Conservation (phyloP, 1,284 basidiomycete genomes). For the Heimioporus punctisporus region DNA sequence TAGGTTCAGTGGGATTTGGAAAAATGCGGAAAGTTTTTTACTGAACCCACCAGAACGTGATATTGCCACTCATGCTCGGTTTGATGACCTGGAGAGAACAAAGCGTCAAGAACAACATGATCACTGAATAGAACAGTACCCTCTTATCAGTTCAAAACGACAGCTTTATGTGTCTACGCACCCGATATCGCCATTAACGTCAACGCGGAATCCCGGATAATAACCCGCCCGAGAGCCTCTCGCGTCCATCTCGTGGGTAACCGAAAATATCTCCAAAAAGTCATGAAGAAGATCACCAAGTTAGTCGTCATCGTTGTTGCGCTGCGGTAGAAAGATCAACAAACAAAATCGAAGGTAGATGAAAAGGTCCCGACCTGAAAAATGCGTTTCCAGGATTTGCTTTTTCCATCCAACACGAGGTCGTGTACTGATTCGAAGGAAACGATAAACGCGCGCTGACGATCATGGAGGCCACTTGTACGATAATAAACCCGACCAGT, state of each 20-base stretch:
- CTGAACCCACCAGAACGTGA: slow-evolving; percentile 18
- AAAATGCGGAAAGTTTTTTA: neutral
- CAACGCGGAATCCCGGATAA: slow-evolving; percentile 16
- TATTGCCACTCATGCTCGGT: slow-evolving; percentile 12
- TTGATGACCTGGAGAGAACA: slow-evolving; percentile 13
- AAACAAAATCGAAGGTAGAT: too few species aligned
- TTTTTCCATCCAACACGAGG: slow-evolving; percentile 8
- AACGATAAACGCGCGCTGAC: slow-evolving; percentile 11
- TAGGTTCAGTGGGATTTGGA: neutral
- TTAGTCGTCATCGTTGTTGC: slow-evolving; percentile 13
- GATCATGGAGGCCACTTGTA: slow-evolving; percentile 11
- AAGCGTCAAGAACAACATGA: slow-evolving; percentile 23
- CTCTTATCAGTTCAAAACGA: too few species aligned
- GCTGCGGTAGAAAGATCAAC: too few species aligned
- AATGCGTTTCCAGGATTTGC: slow-evolving; percentile 14
- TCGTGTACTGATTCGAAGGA: slow-evolving; percentile 3
- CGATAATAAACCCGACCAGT: slow-evolving; percentile 1
- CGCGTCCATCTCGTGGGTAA: slow-evolving; percentile 12
- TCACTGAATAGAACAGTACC: slow-evolving; percentile 5
- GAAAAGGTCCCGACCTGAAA: too few species aligned
- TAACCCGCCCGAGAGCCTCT: slow-evolving; percentile 1
- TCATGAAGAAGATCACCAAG: slow-evolving; percentile 10
- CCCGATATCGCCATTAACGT: slow-evolving; percentile 10
- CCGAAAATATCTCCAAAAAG: slow-evolving; percentile 14
- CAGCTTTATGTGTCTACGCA: neutral